Conservation (phyloP, 2,329 filamentous ascomycete genomes). For the Thermoascus crustaceus region DNA sequence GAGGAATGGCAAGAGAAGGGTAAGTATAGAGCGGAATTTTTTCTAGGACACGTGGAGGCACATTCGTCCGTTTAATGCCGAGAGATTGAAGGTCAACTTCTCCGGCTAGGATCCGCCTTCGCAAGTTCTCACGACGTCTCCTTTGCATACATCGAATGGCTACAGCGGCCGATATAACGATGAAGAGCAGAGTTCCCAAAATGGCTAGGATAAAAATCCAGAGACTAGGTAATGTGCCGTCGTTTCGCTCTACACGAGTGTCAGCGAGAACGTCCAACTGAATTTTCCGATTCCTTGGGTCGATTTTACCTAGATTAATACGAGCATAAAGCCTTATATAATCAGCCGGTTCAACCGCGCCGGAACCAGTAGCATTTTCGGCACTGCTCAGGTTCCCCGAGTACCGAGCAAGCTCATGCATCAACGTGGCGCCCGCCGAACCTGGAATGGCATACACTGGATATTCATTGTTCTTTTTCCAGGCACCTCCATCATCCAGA, state of each 20-base stretch:
- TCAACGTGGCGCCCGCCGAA: conserved; percentile 56
- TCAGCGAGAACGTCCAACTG: conserved; percentile 35
- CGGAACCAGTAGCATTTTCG: conserved; percentile 25
- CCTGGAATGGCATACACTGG: conserved; percentile 78
- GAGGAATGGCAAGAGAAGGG: conserved; percentile 26
- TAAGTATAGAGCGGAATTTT: conserved; percentile 75
- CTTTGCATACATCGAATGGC: conserved; percentile 72
- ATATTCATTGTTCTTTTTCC: conserved; percentile 63
- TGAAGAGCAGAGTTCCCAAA: conserved; percentile 67
- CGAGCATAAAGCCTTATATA: conserved; percentile 41
- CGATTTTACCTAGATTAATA: conserved; percentile 37
- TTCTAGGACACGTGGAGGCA: conserved; percentile 63
- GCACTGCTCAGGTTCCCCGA: conserved; percentile 60
- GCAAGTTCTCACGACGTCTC: conserved; percentile 58
- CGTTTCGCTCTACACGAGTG: conserved; percentile 31
- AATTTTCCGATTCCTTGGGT: conserved; percentile 41
- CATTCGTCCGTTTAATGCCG: conserved; percentile 72
- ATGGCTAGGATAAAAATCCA: conserved; percentile 76
- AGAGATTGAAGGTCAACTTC: conserved; percentile 80
- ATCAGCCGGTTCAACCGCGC: neutral
- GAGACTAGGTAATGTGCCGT: conserved; percentile 53
- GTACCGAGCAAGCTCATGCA: conserved; percentile 65
- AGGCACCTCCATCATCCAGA: conserved; percentile 59
- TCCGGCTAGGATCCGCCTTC: conserved; percentile 62
- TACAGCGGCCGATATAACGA: conserved; percentile 60